Evolutionary conservation across 1,284 basidiomycete genomes (phyloP).

Genomic region (Inonotus obliquus): DNA sequence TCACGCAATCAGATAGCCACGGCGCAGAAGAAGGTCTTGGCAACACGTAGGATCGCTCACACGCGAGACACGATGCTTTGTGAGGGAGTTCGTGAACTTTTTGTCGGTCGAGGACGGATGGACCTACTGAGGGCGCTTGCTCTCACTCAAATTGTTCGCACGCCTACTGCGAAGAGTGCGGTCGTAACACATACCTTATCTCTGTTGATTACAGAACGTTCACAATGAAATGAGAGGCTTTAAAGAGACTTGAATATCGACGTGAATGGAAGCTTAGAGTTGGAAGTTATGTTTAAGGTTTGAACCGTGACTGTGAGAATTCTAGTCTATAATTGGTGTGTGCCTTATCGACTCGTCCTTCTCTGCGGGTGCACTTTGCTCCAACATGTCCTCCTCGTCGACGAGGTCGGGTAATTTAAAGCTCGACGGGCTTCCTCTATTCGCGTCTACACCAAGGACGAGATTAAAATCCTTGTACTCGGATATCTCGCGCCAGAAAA

Average conservation of each 20-base stretch:
- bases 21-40: neutral
- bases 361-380: neutral
- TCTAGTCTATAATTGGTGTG: neutral
- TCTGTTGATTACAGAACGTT: neutral
- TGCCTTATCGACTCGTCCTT: neutral
- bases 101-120: neutral
- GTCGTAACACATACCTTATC: neutral
- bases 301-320: neutral
- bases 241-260: neutral
- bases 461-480: conserved; percentile 85
- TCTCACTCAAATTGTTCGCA: neutral
- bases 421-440: conserved; percentile 42
- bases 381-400: conserved; percentile 1
- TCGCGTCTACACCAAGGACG: conserved; percentile 44
- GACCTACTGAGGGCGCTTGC: neutral
- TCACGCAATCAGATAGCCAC: neutral
- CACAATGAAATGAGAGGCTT: neutral
- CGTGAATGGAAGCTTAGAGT: neutral
- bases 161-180: neutral
- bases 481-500: conserved; percentile 79
- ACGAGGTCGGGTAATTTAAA: conserved; percentile 3
- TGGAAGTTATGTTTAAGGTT: neutral
- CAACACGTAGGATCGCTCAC: neutral
- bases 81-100: too few species aligned
- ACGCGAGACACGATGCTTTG: too few species aligned